Conservation (phyloP, 106 monocot species). For the Ottelia alismoides region DNA sequence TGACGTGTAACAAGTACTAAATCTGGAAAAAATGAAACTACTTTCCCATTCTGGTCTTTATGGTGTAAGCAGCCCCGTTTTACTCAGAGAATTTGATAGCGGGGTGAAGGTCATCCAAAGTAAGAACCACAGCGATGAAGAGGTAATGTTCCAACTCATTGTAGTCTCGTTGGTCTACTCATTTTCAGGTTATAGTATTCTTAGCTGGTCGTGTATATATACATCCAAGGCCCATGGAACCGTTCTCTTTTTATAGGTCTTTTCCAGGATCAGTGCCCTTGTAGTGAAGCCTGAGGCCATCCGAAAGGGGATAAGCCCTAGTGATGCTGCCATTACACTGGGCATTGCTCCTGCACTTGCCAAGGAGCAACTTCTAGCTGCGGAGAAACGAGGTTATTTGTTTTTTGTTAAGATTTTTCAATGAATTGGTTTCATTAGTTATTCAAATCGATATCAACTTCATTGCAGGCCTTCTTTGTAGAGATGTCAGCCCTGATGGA, state of each 20-base stretch:
- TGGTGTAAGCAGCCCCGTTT: conserved; percentile 60
- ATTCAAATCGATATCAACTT: neutral
- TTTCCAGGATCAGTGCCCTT: conserved; percentile 65
- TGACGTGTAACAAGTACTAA: too few relatives aligned
- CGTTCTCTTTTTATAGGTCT: conserved; percentile 30
- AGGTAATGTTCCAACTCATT: conserved; percentile 43
- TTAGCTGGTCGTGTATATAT: neutral
- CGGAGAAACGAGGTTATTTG: conserved; percentile 65
- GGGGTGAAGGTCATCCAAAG: conserved; percentile 96
- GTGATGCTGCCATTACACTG: conserved; percentile 72
- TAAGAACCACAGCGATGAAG: conserved; percentile 80
- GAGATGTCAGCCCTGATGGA: conserved; percentile 94
- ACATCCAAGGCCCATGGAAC: neutral
- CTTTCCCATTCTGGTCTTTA: too few relatives aligned
- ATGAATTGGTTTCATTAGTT: neutral
- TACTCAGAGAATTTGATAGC: conserved; percentile 95
- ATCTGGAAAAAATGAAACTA: too few relatives aligned
- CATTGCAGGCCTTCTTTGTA: conserved; percentile 66
- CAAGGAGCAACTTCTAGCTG: conserved; percentile 80
- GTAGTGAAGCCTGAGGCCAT: conserved; percentile 67
- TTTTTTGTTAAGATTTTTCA: neutral
- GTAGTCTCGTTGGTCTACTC: neutral
- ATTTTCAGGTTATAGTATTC: neutral
- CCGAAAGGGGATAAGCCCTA: conserved; percentile 66
- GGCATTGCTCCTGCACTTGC: conserved; percentile 92